phyloP scores from a whole-genome alignment of 1,139 yeast genomes.

The Suhomyces bribrorum region DNA sequence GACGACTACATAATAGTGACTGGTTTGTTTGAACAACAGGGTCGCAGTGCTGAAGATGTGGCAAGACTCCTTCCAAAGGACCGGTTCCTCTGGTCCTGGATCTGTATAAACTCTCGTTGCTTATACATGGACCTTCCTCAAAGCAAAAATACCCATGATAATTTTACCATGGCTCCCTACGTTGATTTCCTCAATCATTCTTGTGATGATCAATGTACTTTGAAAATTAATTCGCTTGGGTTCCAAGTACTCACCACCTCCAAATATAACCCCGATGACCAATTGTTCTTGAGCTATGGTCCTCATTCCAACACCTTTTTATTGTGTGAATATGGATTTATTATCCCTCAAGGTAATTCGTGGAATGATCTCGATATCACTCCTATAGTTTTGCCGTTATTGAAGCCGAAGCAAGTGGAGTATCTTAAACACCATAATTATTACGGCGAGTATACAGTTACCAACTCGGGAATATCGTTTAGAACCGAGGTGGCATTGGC shows the following conservation, averaged over 20 bases:
- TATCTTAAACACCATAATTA: constrained; percentile 58
- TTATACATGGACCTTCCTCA: constrained; percentile 71
- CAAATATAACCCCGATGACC: constrained; percentile 48
- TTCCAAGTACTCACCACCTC: constrained; percentile 50
- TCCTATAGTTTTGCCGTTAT: constrained; percentile 32
- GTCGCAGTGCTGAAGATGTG: neutral
- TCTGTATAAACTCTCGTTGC: constrained; percentile 89
- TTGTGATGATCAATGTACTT: constrained; percentile 51
- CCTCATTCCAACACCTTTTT: constrained; percentile 83
- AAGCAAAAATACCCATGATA: constrained; percentile 51
- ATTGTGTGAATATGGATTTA: constrained; percentile 85
- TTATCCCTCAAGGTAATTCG: constrained; percentile 45
- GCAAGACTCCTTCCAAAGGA: constrained; percentile 14
- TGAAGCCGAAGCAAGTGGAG: constrained; percentile 40
- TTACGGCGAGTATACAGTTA: constrained; percentile 72
- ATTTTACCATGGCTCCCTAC: constrained; percentile 87
- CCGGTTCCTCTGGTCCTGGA: constrained; percentile 69
- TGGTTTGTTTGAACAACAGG: constrained; percentile 21
- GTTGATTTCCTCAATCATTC: constrained; percentile 88
- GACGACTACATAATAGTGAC: constrained; percentile 37
- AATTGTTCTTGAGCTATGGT: constrained; percentile 77
- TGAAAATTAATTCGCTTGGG: constrained; percentile 50
- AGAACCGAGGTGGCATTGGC: constrained; percentile 78
- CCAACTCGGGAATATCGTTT: constrained; percentile 59
- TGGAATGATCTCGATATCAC: constrained; percentile 77